phyloP scores from a whole-genome alignment of 106 monocot genomes.

The Allium sativum region DNA sequence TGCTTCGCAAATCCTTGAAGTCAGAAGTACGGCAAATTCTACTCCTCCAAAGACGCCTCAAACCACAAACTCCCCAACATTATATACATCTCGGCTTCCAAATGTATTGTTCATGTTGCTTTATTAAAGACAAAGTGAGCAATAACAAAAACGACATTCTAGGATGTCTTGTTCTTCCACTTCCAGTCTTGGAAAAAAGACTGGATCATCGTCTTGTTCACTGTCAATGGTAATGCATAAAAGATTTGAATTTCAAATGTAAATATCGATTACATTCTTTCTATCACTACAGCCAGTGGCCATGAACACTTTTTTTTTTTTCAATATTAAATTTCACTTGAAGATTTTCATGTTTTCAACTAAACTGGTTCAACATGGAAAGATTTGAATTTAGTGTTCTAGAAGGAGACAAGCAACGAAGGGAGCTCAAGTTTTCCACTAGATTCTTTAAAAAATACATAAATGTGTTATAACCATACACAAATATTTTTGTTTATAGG shows the following conservation, averaged over 20 bases:
- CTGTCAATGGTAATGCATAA: constrained; percentile 9
- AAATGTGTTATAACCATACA: constrained; percentile 51
- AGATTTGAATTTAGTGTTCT: constrained; percentile 28
- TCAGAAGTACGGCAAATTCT: no score
- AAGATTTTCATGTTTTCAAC: no score
- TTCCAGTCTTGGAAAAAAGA: constrained; percentile 39
- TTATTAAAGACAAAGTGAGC: constrained; percentile 31
- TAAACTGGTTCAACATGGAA: constrained; percentile 41
- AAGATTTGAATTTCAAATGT: no score
- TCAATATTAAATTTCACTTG: no score
- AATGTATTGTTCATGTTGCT: no score
- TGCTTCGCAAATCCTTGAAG: no score
- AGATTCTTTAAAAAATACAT: constrained; percentile 34
- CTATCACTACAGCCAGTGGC: no score
- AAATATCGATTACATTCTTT: no score
- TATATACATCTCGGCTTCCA: no score
- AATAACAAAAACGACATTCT: constrained; percentile 40
- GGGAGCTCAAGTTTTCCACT: constrained; percentile 47
- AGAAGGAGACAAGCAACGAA: constrained; percentile 30
- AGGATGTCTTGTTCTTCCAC: constrained; percentile 32
- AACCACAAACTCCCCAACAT: no score
- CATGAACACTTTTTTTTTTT: no score
- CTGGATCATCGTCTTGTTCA: constrained; percentile 57
- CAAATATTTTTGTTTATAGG: constrained; percentile 40
- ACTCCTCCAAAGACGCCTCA: no score